Base-by-base conservation (phyloP, 805 yeast species). In the Suhomyces xylopsoci region DNA sequence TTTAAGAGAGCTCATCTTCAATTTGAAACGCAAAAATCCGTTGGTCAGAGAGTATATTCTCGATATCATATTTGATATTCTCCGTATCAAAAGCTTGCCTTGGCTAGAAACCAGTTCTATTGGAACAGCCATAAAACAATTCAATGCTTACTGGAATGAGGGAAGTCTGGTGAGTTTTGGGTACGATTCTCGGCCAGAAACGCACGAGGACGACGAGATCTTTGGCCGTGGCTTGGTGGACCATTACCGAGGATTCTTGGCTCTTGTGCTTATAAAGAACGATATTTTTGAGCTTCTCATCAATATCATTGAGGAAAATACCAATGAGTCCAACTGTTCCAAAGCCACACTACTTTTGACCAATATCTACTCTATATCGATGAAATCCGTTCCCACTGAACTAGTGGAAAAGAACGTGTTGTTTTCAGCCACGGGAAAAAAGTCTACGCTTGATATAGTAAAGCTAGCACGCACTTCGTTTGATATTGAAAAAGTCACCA, bases 1-100 rank as follows among this genome's bases (percentile, higher is more conserved):
- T 8, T 63, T 92, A 20, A 73, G 70, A 42, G 81, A 82, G 50
- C 69, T 92, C 26, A 69, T 92, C 2, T 68, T 76, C 43, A 85
- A 91, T 63, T 71, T 94, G 43, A 68, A 73, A n/a, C 76, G 79
- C 49, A 83, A 83, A n/a, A 79, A 82, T 9, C 74, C 82, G 1
- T 65, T 76, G 38, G 68, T 85, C 3, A 80, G 89, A 41, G 84
- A 81, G 34, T 80, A 83, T 26, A 64, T 92, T 15, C 70, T 93
- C 57, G 96, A 90, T 61, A 75, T 91, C 2, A 74, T 92, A 41
- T 77, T 85, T 44, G 92, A 88, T 60, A 70, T 87, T 3, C 71
- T 94, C 44, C 70, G 85, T 52, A 81, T 89, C 12, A 76, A 76
- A 60, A 73, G 82, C 1, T 67, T 87, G 17, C 81, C 87, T 0